Evolutionary conservation across 257 asterid genomes (phyloP), one percentile per base, ranked within the genome.

Genomic region (Cynanchum wilfordii): DNA sequence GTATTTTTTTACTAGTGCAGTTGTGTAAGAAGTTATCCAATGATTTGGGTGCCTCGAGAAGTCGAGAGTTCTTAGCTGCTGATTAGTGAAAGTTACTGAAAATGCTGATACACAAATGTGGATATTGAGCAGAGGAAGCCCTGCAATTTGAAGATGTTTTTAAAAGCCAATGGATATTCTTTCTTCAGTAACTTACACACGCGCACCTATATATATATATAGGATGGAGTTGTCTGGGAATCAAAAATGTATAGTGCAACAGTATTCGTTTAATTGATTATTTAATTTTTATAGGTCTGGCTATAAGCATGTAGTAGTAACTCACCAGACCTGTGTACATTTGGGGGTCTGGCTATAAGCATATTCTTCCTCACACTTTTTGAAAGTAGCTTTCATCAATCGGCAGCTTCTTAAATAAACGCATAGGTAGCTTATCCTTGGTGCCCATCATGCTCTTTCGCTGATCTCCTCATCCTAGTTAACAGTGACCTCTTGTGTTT

Each of bases 11-110:
- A 36, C 27, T n/a, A 16, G 24, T 51, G 44, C 96, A 94, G 98
- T 75, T 94, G 82, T 94, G 99, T 71, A 81, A 87, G 79, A 94
- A 77, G 81, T 85, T 95, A 75, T 86, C 96, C 0, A 77, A 70
- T 75, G 97, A 95, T 79, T 84, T 95, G 87, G 96, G 97, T 24
- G 94, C 87, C 64, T 77, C 89, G 10, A 82, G 69, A 78, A 83
- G 84, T 71, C 82, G 78, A 79, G 87, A 79, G 75, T 82, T 84
- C 72, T 69, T 77, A 51, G 75, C 79, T 50, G 17, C 82, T 36
- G 82, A 76, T 20, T 17, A 81, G 7, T 85, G 79, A 69, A 62
- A 63, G 68, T 63, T 7, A 7, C 45, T 15, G 1, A 1, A 59
- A 20, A 13, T n/a, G 10, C n/a, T 59, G 42, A n/a, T 55, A 55